phyloP scores from a whole-genome alignment of 2,329 filamentous ascomycete genomes.

The Penicillium sp. region DNA sequence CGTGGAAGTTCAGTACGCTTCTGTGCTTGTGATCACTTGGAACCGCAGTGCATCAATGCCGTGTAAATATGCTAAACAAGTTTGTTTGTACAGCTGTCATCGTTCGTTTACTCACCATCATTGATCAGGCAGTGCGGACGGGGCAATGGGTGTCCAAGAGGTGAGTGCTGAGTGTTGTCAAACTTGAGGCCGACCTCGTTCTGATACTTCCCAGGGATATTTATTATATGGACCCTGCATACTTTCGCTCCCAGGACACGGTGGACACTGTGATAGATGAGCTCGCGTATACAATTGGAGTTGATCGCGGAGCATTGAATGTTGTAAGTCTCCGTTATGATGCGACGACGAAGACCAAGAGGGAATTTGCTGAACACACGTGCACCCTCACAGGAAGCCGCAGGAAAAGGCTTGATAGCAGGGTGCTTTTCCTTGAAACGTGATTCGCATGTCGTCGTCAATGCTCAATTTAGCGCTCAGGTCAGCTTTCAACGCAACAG shows the following conservation, averaged over 20 bases:
- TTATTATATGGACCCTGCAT: slow-evolving; percentile 60
- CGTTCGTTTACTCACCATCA: slow-evolving; percentile 55
- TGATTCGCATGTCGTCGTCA: slow-evolving; percentile 28
- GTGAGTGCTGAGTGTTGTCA: slow-evolving; percentile 30
- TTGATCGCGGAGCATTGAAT: slow-evolving; percentile 55
- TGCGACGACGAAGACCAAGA: background rate
- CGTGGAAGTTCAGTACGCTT: slow-evolving; percentile 50
- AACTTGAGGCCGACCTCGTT: background rate
- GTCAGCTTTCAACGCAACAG: slow-evolving; percentile 13
- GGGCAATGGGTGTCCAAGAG: slow-evolving; percentile 56
- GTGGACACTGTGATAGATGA: slow-evolving; percentile 62
- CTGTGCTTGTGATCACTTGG: background rate
- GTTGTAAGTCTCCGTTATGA: slow-evolving; percentile 46
- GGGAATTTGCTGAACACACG: background rate
- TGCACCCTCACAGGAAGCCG: slow-evolving; percentile 35
- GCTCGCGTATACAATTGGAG: slow-evolving; percentile 58
- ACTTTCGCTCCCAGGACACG: slow-evolving; percentile 57
- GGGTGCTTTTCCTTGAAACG: slow-evolving; percentile 34
- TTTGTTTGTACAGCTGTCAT: slow-evolving; percentile 47
- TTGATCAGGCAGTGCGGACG: slow-evolving; percentile 52
- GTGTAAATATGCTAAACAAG: background rate
- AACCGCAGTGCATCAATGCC: no score
- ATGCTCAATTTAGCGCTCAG: slow-evolving; percentile 38
- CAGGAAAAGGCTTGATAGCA: slow-evolving; percentile 44
- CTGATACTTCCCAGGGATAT: slow-evolving; percentile 51